Base-by-base conservation (phyloP, 2,329 filamentous ascomycete species). In the Colletotrichum sojae region DNA sequence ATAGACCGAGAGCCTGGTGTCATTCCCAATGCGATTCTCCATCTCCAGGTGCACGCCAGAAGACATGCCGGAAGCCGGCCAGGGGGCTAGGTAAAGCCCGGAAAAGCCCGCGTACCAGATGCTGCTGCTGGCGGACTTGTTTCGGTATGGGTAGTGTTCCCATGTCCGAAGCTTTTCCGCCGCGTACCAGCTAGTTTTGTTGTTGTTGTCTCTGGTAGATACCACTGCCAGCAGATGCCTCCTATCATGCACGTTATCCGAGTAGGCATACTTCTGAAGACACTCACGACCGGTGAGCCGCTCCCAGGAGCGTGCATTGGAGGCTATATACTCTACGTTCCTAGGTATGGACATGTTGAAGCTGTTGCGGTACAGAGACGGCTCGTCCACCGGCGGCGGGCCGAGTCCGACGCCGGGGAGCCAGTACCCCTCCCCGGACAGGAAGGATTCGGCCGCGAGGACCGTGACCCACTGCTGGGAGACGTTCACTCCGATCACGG, bases 381-480 rank as follows among this genome's bases (percentile, higher is more conserved):
- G 20, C 22, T 43, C 16, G 22, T 20, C 40, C 13, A 12, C 43
- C 9, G 27, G 45, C 5, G 25, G n/a, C 16, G 56, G 25, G 5
- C 45, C 56, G 43, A 49, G 6, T n/a, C 56, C 56, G 5, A 67
- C 43, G 31, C 46, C 63, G 12, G 12, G 52, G 8, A 67, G n/a
- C n/a, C 66, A 68, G 4, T 62, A 67, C 9, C 72, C 68, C 5
- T 66, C 53, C 8, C 73, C 67, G 1, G 75, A 56, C 3, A 71
- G 59, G 25, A 72, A 51, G 22, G 71, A 48, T 8, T 59, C 56
- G 12, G 56, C 16, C 1, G 56, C 56, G 18, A 51, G n/a, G 52
- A 49, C 61, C 64, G 36, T 59, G 51, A 18, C 55, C 39, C 10
- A 61, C 57, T 6, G 49, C 54, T 39, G 70, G 20, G 10, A 71